Evolutionary conservation across 352 stramenopile genomes (phyloP).

Genomic region (Pythium volutum): DNA sequence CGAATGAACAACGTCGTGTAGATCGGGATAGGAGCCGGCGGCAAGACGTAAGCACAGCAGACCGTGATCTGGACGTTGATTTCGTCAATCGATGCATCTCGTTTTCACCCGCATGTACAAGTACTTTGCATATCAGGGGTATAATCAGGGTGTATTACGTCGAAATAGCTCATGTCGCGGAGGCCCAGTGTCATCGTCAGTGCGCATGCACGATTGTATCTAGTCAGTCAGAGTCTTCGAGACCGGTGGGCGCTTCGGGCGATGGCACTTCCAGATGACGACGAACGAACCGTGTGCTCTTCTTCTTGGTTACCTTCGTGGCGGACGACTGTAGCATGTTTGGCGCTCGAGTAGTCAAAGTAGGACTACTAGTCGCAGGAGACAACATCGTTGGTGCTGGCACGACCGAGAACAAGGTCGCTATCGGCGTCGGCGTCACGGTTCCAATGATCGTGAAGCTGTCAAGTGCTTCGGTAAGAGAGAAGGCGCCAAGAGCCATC

Average conservation of each 20-base stretch:
- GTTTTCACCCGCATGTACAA: no score
- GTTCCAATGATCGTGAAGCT: conserved; percentile 8
- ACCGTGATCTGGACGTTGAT: no score
- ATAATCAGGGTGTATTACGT: no score
- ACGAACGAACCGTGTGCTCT: neutral
- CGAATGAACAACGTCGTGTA: neutral
- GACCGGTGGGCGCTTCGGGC: neutral
- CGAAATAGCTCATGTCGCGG: no score
- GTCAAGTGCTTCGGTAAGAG: neutral
- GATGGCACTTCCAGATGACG: neutral
- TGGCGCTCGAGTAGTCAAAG: neutral
- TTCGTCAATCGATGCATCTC: no score
- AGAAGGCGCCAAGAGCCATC: neutral
- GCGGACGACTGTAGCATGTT: neutral
- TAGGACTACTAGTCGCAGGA: neutral
- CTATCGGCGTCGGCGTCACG: neutral
- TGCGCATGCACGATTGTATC: neutral
- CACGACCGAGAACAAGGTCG: neutral
- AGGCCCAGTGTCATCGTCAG: neutral
- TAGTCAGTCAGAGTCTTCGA: conserved; percentile 2
- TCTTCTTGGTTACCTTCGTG: neutral
- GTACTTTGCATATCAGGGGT: no score
- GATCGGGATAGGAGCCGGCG: neutral
- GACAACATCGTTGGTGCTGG: neutral
- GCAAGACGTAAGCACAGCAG: no score